Conservation (phyloP, 768 basidiomycete species). For the Auriscalpium vulgare region DNA sequence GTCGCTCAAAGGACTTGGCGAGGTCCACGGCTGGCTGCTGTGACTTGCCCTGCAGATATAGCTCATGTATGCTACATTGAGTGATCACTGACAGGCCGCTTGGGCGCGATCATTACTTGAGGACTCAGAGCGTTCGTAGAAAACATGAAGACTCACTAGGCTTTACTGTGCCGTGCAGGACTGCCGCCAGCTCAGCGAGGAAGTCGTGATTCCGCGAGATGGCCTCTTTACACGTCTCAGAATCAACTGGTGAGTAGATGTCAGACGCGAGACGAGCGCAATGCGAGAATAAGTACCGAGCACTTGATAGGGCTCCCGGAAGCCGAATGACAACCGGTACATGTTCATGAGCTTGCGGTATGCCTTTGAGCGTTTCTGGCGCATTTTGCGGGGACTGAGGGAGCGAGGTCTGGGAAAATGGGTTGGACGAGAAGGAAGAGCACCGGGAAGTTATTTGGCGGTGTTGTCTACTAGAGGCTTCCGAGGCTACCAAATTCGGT, state of each 20-base stretch:
- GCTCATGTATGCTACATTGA: conserved; percentile 91
- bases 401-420: not conserved
- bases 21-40: conserved; percentile 77
- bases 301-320: conserved; percentile 90
- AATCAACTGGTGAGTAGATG: conserved; percentile 52
- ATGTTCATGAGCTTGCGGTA: conserved; percentile 92
- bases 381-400: conserved; percentile 43
- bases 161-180: conserved; percentile 85
- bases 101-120: conserved; percentile 24
- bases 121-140: not conserved
- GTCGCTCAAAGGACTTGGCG: conserved; percentile 87
- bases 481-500: not conserved
- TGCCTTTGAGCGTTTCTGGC: conserved; percentile 91
- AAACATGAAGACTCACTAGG: conserved; percentile 60
- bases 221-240: conserved; percentile 70
- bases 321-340: conserved; percentile 82
- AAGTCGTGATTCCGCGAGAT: conserved; percentile 69
- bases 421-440: not conserved
- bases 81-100: conserved; percentile 83
- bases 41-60: conserved; percentile 75
- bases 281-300: conserved; percentile 30
- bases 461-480: not conserved
- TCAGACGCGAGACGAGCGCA: conserved; percentile 6
- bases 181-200: conserved; percentile 59
- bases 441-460: not conserved